Evolutionary conservation across 2,329 filamentous ascomycete species (phyloP), one percentile per base, ranked within the genome.

Genomic region (Tolypocladium capitatum): DNA sequence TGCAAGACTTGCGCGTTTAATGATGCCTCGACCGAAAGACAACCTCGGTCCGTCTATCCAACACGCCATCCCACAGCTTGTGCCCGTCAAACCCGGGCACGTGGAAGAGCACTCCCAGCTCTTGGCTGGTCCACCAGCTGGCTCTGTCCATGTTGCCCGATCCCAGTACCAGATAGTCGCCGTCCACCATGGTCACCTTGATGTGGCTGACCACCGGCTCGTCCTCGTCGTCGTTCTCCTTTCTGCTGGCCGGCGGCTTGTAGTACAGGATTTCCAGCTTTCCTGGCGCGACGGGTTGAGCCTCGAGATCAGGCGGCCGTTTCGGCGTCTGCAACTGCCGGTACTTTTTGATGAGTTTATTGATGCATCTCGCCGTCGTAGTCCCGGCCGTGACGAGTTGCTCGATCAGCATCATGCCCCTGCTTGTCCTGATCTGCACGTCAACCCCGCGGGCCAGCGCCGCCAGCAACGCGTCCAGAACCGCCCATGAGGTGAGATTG

Each of bases 101-200:
- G 41, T 73, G 65, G 47, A 80, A 74, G 36, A 80, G 57, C 30
- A 92, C 69, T 1, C 86, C 86, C 21, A 92, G 68, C 65, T 94
- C 87, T 64, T 92, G 87, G 61, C 84, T 90, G 5, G 87, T 92
- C 64, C 79, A 90, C 84, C 85, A 92, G 60, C 84, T 90, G 8
- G 87, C 86, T 1, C 86, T 76, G 64, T 94, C 87, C 73, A 90
- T 79, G 60, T 94, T 94, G 1, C 86, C 86, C 18, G 84, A 90
- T 0, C 87, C 87, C 3, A 92, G 66, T 1, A 92, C 71, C 1
- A 82, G 70, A 20, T 80, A 78, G 51, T 80, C 70, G 1, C 71
- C 71, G 60, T 94, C 87, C 3, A 91, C 75, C 47, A 89, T 72
- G 1, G 79, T 83, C 59, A 89, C 73, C 63, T 94, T 94, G 49